A percentile compares a stretch with the other conserved stretches of the same genome.
Conservation (phyloP, 2,329 filamentous ascomycete species). For the Microsporum ferrugineum region DNA sequence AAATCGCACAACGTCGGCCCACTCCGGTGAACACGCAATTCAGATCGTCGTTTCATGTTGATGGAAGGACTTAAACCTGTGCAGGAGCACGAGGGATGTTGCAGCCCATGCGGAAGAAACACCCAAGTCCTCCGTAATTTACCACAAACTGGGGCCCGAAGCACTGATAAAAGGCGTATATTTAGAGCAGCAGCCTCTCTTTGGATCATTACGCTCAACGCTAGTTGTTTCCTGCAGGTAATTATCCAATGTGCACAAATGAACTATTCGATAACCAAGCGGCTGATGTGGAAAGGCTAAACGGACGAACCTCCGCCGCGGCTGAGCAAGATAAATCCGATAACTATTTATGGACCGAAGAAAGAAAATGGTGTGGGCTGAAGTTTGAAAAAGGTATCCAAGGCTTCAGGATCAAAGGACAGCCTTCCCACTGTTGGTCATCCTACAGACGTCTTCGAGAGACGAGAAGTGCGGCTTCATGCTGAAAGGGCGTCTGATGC, state of each 20-base stretch:
- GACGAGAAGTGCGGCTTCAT: background rate
- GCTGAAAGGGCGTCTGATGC: background rate
- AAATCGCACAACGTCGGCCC: background rate
- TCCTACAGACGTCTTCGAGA: background rate
- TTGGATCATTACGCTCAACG: background rate
- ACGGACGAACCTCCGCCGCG: background rate
- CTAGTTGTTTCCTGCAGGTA: background rate
- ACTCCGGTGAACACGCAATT: background rate
- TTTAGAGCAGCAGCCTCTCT: background rate
- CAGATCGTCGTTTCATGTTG: background rate
- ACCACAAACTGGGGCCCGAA: background rate
- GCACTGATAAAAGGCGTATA: background rate
- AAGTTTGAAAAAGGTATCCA: no score
- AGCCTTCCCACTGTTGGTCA: no score
- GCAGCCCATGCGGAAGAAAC: background rate
- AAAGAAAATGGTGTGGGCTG: no score
- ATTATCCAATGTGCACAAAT: background rate
- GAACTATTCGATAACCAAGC: background rate
- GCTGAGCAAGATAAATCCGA: background rate
- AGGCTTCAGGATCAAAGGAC: no score
- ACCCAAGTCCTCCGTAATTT: background rate
- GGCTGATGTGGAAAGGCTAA: background rate
- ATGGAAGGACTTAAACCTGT: background rate
- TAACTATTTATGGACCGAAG: background rate
- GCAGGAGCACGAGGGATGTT: background rate